Conservation (phyloP, 192 early-diverging fungal genomes). For the Entophlyctis luteolus region DNA sequence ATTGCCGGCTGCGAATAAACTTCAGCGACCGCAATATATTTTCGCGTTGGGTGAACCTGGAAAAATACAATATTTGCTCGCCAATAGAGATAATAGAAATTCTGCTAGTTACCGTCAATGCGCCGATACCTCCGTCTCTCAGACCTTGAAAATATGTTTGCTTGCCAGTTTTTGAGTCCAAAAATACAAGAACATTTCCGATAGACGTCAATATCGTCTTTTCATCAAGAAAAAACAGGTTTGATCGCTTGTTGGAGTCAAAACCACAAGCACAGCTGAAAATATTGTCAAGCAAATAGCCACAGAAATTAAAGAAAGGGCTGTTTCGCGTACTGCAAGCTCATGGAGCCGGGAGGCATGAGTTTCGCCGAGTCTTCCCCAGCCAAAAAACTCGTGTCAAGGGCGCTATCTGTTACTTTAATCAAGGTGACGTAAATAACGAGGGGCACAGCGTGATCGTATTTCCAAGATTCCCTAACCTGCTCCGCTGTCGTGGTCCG, state of each 20-base stretch:
- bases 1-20: slow-evolving; percentile 44
- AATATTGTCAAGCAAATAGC: background rate
- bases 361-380: slow-evolving; percentile 27
- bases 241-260: slow-evolving; percentile 51
- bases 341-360: slow-evolving; percentile 26
- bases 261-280: slow-evolving; percentile 51
- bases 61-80: background rate
- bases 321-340: slow-evolving; percentile 29
- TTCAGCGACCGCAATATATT: slow-evolving; percentile 55
- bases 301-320: background rate
- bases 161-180: slow-evolving; percentile 50
- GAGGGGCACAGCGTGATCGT: too few relatives aligned
- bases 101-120: slow-evolving; percentile 41
- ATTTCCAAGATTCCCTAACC: too few relatives aligned
- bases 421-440: too few relatives aligned
- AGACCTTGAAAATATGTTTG: slow-evolving; percentile 49
- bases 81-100: background rate
- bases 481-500: too few relatives aligned
- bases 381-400: slow-evolving; percentile 10
- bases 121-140: slow-evolving; percentile 51
- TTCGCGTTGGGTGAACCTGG: slow-evolving; percentile 48
- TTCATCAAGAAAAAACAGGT: slow-evolving; percentile 53
- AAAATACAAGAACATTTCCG: slow-evolving; percentile 53
- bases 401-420: too few relatives aligned
- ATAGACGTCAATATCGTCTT: slow-evolving; percentile 43